Conservation (phyloP, 1,284 basidiomycete species). For the Fomitiporia mediterranea region DNA sequence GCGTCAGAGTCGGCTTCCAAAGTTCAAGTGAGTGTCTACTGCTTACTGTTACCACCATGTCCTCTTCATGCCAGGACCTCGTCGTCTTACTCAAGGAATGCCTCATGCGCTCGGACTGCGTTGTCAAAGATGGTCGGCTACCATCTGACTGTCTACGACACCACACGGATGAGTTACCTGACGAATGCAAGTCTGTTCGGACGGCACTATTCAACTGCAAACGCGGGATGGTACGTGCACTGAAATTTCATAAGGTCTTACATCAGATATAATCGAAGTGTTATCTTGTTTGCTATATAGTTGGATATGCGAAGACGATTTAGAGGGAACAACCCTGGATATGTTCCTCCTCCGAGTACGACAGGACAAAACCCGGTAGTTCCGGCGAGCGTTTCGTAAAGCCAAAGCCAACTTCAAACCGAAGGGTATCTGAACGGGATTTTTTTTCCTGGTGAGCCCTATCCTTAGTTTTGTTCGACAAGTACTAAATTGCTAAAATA, state of each 20-base stretch:
- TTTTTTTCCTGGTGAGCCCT: no score
- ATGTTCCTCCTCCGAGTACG: slow-evolving; percentile 20
- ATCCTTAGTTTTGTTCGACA: no score
- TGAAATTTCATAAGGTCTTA: no score
- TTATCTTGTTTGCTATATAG: slow-evolving; percentile 34
- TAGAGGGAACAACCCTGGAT: slow-evolving; percentile 65
- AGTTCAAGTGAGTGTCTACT: no score
- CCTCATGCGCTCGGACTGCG: slow-evolving; percentile 77
- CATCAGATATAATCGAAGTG: no score
- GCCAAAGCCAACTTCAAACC: neutral
- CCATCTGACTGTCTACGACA: slow-evolving; percentile 78
- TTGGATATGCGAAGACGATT: slow-evolving; percentile 82
- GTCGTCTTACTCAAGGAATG: slow-evolving; percentile 74
- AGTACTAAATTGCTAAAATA: no score
- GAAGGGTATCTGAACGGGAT: no score
- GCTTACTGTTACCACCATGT: slow-evolving; percentile 42
- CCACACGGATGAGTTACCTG: slow-evolving; percentile 68
- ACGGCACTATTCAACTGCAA: slow-evolving; percentile 85
- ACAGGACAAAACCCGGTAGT: slow-evolving; percentile 1
- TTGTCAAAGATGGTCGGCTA: slow-evolving; percentile 62
- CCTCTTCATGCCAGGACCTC: slow-evolving; percentile 72
- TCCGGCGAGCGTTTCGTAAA: neutral
- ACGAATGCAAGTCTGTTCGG: slow-evolving; percentile 68
- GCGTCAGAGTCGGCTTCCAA: no score
- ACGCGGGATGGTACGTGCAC: slow-evolving; percentile 69